Conservation (phyloP, 805 yeast genomes). For the Ogataea parapolymorpha region DNA sequence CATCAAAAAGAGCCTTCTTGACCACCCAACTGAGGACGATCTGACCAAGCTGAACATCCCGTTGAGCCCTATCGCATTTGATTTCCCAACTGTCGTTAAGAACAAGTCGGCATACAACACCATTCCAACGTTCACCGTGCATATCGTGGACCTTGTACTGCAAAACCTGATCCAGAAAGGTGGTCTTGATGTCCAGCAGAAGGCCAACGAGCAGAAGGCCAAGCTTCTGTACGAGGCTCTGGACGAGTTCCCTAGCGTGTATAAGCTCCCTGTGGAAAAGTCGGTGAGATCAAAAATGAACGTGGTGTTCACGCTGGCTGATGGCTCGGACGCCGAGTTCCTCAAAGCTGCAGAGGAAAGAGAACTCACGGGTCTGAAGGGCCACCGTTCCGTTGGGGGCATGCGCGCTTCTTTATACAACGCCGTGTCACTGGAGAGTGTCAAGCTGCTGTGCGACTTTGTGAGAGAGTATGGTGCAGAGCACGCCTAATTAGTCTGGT, state of each 20-base stretch:
- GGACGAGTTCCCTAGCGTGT: constrained; percentile 64
- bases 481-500: constrained; percentile 15
- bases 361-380: constrained; percentile 77
- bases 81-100: constrained; percentile 78
- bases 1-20: constrained; percentile 75
- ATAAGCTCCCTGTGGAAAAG: constrained; percentile 60
- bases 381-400: constrained; percentile 97
- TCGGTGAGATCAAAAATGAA: constrained; percentile 83
- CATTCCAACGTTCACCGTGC: constrained; percentile 88
- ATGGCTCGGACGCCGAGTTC: constrained; percentile 62
- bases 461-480: constrained; percentile 54
- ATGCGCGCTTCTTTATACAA: constrained; percentile 91
- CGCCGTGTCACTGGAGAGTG: constrained; percentile 68
- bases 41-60: constrained; percentile 63
- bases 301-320: constrained; percentile 77
- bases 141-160: constrained; percentile 77
- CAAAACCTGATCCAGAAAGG: constrained; percentile 61
- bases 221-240: constrained; percentile 57
- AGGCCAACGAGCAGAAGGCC: constrained; percentile 60
- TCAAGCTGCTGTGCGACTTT: constrained; percentile 53
- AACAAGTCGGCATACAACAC: constrained; percentile 96
- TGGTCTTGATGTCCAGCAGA: constrained; percentile 64
- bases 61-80: constrained; percentile 82
- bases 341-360: constrained; percentile 58
- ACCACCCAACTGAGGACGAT: constrained; percentile 60